Conservation (phyloP, 768 basidiomycete species). For the Hericium erinaceus region DNA sequence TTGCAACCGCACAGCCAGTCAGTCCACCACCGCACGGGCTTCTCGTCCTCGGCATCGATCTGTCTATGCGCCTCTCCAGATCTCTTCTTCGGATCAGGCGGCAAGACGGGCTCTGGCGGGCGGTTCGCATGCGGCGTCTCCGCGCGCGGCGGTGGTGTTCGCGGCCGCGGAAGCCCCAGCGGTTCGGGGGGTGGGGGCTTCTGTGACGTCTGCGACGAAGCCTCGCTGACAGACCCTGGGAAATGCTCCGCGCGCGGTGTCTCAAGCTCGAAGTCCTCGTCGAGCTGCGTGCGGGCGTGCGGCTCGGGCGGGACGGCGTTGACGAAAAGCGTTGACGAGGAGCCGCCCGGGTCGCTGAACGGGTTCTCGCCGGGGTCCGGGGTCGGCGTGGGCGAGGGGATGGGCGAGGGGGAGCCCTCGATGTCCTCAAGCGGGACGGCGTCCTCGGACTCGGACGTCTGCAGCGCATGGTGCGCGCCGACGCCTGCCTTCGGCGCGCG, state of each 20-base stretch:
- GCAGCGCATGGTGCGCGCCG: slow-evolving; percentile 40
- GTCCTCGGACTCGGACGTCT: slow-evolving; percentile 39
- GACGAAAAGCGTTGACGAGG: slow-evolving; percentile 44
- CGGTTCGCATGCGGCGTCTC: slow-evolving; percentile 26
- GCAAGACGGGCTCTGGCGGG: slow-evolving; percentile 29
- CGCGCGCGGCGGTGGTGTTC: slow-evolving; percentile 42
- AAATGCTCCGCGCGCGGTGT: slow-evolving; percentile 2
- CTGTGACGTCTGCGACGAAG: slow-evolving; percentile 3
- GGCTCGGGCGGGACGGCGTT: slow-evolving; percentile 21
- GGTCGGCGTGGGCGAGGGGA: slow-evolving; percentile 31
- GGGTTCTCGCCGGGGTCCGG: slow-evolving; percentile 28
- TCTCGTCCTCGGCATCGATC: slow-evolving; percentile 22
- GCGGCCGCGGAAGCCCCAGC: slow-evolving; percentile 51
- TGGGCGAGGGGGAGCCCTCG: slow-evolving; percentile 22
- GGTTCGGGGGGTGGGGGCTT: slow-evolving; percentile 43
- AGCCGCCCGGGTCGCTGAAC: slow-evolving; percentile 37
- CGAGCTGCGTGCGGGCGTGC: slow-evolving; percentile 9
- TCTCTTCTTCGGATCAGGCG: slow-evolving; percentile 17
- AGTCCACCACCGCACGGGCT: slow-evolving; percentile 66
- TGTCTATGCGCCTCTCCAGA: neutral
- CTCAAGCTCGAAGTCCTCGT: neutral
- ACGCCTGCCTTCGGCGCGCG: slow-evolving; percentile 25
- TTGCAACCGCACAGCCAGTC: slow-evolving; percentile 79
- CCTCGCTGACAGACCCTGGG: slow-evolving; percentile 17
- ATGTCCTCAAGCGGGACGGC: slow-evolving; percentile 47